Percentiles rank a stretch among this genome's conserved stretches.
These are phyloP conservation scores for Leucocoprinus birnbaumii DNA, from an alignment of 768 basidiomycete species.

Conservation along the genomic window DNA sequence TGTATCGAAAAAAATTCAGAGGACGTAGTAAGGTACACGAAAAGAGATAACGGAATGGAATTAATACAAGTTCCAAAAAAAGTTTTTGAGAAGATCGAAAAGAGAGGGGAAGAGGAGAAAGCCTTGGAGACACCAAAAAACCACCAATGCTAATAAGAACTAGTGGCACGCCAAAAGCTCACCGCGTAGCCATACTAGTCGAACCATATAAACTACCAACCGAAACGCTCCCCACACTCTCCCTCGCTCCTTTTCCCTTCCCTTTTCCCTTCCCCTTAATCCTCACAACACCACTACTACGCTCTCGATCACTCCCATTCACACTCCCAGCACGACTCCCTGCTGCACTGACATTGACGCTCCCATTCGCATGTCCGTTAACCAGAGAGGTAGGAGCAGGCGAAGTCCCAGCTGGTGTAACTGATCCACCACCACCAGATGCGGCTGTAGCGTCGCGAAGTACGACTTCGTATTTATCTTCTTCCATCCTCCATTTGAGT, in stretches of 20 bases:
- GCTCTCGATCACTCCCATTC: not conserved
- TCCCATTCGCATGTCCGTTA: slow-evolving; percentile 2
- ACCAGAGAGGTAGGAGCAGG: not conserved
- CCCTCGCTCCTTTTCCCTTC: not conserved
- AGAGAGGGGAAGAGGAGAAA: too few species aligned
- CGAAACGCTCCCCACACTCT: slow-evolving; percentile 1
- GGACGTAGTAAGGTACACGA: not conserved
- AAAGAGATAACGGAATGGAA: not conserved
- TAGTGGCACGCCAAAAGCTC: too few species aligned
- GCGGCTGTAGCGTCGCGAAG: slow-evolving; percentile 11
- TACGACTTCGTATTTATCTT: slow-evolving; percentile 29
- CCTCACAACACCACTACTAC: too few species aligned
- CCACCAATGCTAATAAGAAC: not conserved
- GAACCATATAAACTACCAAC: not conserved
- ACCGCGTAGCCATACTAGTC: too few species aligned
- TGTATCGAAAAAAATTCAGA: not conserved
- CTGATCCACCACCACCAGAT: not conserved
- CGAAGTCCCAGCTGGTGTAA: not conserved
- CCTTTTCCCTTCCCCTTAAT: not conserved
- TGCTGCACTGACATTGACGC: not conserved
- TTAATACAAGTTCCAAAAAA: not conserved
- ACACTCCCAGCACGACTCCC: too few species aligned
- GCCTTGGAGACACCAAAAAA: not conserved
- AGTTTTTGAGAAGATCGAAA: too few species aligned
- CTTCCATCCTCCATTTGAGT: slow-evolving; percentile 53